Conservation (phyloP, 208 protist species). For the Trypanosoma congolense region DNA sequence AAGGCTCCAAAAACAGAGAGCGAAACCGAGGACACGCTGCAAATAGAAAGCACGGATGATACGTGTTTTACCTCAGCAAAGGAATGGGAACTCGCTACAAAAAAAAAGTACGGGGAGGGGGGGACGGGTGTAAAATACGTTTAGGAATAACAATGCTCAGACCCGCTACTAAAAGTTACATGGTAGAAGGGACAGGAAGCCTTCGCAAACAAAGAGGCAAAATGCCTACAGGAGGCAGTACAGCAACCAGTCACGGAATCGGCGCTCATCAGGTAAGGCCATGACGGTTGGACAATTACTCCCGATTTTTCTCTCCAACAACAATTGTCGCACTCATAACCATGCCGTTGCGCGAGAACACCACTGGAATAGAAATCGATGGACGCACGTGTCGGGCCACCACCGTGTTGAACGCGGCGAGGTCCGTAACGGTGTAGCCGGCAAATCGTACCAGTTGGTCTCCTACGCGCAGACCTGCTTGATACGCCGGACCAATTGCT, state of each 20-base stretch:
- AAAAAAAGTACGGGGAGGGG: background rate
- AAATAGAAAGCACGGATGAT: too few relatives aligned
- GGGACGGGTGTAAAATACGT: background rate
- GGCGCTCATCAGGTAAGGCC: too few relatives aligned
- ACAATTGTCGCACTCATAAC: slow-evolving; percentile 15
- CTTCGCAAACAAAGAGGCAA: too few relatives aligned
- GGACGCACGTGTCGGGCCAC: slow-evolving; percentile 63
- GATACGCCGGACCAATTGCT: slow-evolving; percentile 42
- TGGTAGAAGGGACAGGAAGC: too few relatives aligned
- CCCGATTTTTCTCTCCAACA: slow-evolving; percentile 21
- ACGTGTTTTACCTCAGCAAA: too few relatives aligned
- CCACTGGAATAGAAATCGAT: slow-evolving; percentile 44
- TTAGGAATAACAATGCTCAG: background rate
- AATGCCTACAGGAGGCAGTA: too few relatives aligned
- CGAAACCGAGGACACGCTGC: too few relatives aligned
- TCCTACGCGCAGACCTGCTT: slow-evolving; percentile 50
- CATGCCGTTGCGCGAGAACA: slow-evolving; percentile 39
- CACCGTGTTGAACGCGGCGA: slow-evolving; percentile 79
- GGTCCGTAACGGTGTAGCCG: slow-evolving; percentile 79
- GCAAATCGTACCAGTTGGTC: slow-evolving; percentile 79
- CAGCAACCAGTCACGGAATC: too few relatives aligned
- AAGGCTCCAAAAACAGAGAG: too few relatives aligned
- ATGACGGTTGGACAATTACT: too few relatives aligned
- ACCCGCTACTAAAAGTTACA: slow-evolving; percentile 3
- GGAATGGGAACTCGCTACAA: too few relatives aligned